These are phyloP conservation scores for Sporothrix phasma DNA, from an alignment of 2,329 filamentous ascomycete species.

Conservation along the genomic window DNA sequence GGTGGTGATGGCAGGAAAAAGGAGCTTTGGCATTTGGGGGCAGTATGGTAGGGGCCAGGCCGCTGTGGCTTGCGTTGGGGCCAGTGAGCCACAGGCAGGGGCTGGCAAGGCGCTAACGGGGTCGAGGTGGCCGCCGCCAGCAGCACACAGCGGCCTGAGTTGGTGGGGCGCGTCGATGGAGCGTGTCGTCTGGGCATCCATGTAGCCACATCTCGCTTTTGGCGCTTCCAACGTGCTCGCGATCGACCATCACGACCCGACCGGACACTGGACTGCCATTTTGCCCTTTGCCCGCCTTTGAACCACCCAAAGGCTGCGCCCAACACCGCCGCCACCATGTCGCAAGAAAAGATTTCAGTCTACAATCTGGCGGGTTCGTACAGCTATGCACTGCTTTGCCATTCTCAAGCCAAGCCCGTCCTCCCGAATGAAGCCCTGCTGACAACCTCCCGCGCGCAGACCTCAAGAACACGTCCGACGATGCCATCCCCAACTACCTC, in stretches of 20 bases:
- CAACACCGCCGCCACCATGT: slow-evolving; percentile 26
- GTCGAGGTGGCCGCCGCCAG: not conserved
- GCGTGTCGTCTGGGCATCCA: not conserved
- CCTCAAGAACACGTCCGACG: slow-evolving; percentile 93
- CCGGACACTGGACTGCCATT: not conserved
- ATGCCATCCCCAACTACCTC: slow-evolving; percentile 88
- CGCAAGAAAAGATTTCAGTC: slow-evolving; percentile 51
- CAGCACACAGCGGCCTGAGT: not conserved
- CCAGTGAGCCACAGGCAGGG: not conserved
- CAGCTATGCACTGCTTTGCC: not conserved
- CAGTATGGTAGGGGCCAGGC: not conserved
- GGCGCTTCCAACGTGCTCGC: not conserved
- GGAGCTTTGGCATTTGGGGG: slow-evolving; percentile 7
- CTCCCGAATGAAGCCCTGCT: not conserved
- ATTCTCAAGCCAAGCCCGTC: too few species aligned
- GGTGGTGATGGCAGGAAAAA: not conserved
- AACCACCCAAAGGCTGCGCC: not conserved
- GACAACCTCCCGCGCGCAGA: slow-evolving; percentile 43
- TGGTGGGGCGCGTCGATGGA: not conserved
- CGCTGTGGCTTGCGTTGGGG: slow-evolving; percentile 6
- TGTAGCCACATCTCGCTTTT: slow-evolving; percentile 16
- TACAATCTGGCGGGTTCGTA: slow-evolving; percentile 54
- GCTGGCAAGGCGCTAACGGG: not conserved
- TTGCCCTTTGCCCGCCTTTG: not conserved
- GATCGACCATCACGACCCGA: not conserved